A percentile compares a stretch with the other conserved stretches of the same genome.
phyloP scores from a whole-genome alignment of 768 basidiomycete genomes.

The Tubosaeta sp. region DNA sequence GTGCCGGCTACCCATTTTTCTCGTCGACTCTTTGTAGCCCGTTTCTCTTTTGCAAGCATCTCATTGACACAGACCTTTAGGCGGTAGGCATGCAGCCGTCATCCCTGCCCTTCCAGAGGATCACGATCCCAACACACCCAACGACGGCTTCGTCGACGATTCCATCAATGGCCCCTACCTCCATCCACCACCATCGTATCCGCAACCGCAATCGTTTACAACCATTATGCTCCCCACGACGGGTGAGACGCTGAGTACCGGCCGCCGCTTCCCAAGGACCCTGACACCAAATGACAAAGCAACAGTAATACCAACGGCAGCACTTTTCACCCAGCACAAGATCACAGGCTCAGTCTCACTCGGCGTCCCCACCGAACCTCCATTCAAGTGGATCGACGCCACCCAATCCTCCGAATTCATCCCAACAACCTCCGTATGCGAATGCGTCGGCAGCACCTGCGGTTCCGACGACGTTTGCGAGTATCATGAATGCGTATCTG shows the following conservation, averaged over 20 bases:
- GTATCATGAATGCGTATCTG: conserved; percentile 68
- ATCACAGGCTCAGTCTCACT: conserved; percentile 13
- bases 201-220: conserved; percentile 23
- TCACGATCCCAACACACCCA: too few species aligned
- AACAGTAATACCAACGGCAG: conserved; percentile 1
- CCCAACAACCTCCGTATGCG: conserved; percentile 20
- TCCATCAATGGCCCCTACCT: conserved; percentile 11
- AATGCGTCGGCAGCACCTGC: conserved; percentile 22
- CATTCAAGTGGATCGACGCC: conserved; percentile 15
- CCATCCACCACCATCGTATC: conserved; percentile 18
- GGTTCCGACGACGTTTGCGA: conserved; percentile 56
- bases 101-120: too few species aligned
- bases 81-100: too few species aligned
- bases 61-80: conserved; percentile 4
- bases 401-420: conserved; percentile 16
- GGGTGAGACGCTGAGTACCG: conserved; percentile 26
- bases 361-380: conserved; percentile 24
- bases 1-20: conserved; percentile 59
- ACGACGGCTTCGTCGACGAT: too few species aligned
- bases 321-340: conserved; percentile 7
- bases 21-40: conserved; percentile 36
- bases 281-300: conserved; percentile 17
- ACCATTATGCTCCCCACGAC: conserved; percentile 12
- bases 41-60: conserved; percentile 17
- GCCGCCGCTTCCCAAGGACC: conserved; percentile 21